phyloP scores from a whole-genome alignment of 2,329 filamentous ascomycete genomes.

The Simplicillium sp. region DNA sequence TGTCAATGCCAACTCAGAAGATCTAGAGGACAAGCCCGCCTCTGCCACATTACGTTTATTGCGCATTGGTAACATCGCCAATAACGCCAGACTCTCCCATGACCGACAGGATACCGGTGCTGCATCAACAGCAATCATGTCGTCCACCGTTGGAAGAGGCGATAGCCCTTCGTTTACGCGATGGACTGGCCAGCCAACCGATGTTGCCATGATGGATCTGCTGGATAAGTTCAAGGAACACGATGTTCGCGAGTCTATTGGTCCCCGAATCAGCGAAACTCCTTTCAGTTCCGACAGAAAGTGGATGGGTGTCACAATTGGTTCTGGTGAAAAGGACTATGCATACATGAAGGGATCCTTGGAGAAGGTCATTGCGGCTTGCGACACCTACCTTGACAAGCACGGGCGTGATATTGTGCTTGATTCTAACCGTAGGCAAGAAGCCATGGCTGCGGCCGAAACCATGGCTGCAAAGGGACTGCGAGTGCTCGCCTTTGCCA shows the following conservation, averaged over 20 bases:
- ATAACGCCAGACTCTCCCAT: conserved; percentile 77
- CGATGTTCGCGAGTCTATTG: conserved; percentile 79
- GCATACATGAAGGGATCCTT: conserved; percentile 95
- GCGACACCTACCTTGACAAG: conserved; percentile 80
- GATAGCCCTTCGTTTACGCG: conserved; percentile 61
- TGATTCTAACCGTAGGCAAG: conserved; percentile 64
- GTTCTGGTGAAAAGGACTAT: conserved; percentile 60
- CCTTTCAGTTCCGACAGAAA: conserved; percentile 97
- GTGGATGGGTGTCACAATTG: conserved; percentile 96
- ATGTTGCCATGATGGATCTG: conserved; percentile 92
- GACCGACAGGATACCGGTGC: conserved; percentile 60
- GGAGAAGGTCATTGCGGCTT: conserved; percentile 76
- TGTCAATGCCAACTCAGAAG: conserved; percentile 45
- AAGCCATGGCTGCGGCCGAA: conserved; percentile 72
- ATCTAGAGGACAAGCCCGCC: conserved; percentile 50
- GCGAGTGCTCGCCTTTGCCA: conserved; percentile 86
- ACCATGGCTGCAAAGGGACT: conserved; percentile 83
- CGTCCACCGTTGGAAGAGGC: conserved; percentile 62
- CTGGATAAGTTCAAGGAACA: conserved; percentile 86
- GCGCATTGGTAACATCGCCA: conserved; percentile 91
- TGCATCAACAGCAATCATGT: conserved; percentile 66
- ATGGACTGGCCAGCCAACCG: conserved; percentile 95
- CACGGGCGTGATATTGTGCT: conserved; percentile 82
- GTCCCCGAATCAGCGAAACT: conserved; percentile 73
- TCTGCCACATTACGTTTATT: conserved; percentile 71